Evolutionary conservation across 208 protist genomes (phyloP), one percentile per base, ranked within the genome.

Genomic region (Acanthamoeba healyi): DNA sequence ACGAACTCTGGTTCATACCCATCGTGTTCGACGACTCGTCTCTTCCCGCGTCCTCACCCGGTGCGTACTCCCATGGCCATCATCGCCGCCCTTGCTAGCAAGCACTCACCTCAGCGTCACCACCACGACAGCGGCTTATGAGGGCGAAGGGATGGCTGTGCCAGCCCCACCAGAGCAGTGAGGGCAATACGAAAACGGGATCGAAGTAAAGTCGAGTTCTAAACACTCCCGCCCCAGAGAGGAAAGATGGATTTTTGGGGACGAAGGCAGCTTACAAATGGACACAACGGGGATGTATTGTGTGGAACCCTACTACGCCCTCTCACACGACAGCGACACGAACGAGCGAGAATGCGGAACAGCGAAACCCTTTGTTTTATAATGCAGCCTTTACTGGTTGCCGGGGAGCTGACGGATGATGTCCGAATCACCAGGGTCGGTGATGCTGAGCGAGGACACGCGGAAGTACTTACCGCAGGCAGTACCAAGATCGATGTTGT

Each of bases 391-490:
- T 92, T 92, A 92, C 65, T 92, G 87, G 38, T 40, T 42, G 32
- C 61, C 56, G 26, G 87, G 46, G 9, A 74, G 32, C 38, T 58
- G 32, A 29, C 70, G 44, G 89, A 94, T 94, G 89, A 94, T 94
- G 89, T 94, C 89, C 58, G 89, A 94, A 26, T 94, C 98, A 95
- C 99, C 99, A 65, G 98, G 97, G 96, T 99, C 99, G 72, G 98
- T 99, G 97, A 99, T 99, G 95, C 98, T 98, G 82, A 99, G 95
- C 46, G 98, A 98, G 93, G 98, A 98, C 67, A 99, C 98, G 96
- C 98, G 98, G 98, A 99, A 99, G 97, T 99, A 99, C 96, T 99
- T 99, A 95, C 99, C 99, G 97, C 99, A 99, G 51, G 99, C 98
- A 29, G 99, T 99, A 54, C 99, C 99, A 40, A 99, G 98, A 95